Percentiles rank a stretch among this genome's conserved stretches.
Evolutionary conservation across 805 yeast species (phyloP).

Genomic region (Clavispora phyllophila): DNA sequence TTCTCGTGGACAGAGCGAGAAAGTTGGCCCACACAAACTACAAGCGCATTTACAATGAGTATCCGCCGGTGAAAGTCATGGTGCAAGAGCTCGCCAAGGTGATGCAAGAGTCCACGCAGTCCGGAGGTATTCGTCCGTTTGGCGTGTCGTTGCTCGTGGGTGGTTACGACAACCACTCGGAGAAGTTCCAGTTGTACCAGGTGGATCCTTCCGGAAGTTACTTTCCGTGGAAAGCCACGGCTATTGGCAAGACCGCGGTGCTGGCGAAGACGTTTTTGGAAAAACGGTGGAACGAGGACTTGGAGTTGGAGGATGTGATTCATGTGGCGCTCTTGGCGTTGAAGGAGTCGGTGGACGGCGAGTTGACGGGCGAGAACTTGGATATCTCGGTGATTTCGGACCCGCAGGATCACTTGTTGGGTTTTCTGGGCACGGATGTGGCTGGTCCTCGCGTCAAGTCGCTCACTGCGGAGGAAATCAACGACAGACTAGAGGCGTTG

Average conservation of each 20-base stretch:
- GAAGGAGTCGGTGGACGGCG: constrained; percentile 97
- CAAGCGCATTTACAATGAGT: constrained; percentile 90
- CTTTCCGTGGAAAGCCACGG: constrained; percentile 99
- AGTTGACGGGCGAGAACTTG: constrained; percentile 92
- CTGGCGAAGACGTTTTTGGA: constrained; percentile 98
- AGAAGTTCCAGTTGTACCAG: constrained; percentile 76
- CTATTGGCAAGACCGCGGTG: constrained; percentile 92
- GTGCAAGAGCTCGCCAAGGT: constrained; percentile 93
- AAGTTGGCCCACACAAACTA: constrained; percentile 89
- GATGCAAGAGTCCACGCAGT: constrained; percentile 98
- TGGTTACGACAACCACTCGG: constrained; percentile 78
- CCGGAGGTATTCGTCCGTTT: constrained; percentile 98
- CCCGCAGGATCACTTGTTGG: constrained; percentile 74
- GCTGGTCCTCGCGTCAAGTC: constrained; percentile 87
- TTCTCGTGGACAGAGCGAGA: constrained; percentile 88
- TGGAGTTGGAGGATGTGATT: constrained; percentile 96
- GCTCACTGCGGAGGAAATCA: constrained; percentile 83
- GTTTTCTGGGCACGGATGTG: constrained; percentile 78
- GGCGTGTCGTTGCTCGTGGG: constrained; percentile 94
- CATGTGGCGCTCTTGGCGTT: constrained; percentile 91
- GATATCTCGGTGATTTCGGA: constrained; percentile 86
- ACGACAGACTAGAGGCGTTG: constrained; percentile 91
- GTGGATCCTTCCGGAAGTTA: constrained; percentile 97
- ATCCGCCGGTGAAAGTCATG: constrained; percentile 92
- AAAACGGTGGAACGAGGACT: constrained; percentile 96